phyloP scores from a whole-genome alignment of 2,329 filamentous ascomycete species.

The Colletotrichum higginsianum region DNA sequence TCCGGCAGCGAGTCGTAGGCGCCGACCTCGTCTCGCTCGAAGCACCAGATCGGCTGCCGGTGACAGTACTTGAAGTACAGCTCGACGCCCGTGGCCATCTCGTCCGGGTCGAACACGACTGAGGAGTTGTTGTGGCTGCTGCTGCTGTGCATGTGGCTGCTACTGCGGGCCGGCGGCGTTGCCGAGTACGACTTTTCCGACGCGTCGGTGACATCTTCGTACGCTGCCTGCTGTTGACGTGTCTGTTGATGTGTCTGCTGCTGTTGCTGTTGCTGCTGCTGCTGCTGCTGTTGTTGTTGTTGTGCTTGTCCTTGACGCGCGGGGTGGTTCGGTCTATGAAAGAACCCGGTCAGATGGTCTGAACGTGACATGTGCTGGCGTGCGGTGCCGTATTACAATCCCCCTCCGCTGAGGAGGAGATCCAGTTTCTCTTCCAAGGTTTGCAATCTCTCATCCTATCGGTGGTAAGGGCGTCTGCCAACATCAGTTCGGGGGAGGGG shows the following conservation, averaged over 20 bases:
- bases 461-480: conserved; percentile 7
- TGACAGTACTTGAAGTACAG: conserved; percentile 62
- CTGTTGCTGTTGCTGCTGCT: background rate
- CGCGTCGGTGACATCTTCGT: conserved; percentile 50
- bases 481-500: background rate
- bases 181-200: conserved; percentile 55
- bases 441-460: conserved; percentile 65
- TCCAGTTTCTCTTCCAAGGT: conserved; percentile 67
- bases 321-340: conserved; percentile 49
- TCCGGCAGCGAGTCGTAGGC: conserved; percentile 54
- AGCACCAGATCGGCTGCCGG: conserved; percentile 62
- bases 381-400: conserved; percentile 48
- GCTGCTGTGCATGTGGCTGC: conserved; percentile 42
- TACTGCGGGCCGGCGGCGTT: conserved; percentile 48
- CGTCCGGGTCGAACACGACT: conserved; percentile 50
- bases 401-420: conserved; percentile 61
- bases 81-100: conserved; percentile 53
- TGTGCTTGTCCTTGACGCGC: conserved; percentile 46
- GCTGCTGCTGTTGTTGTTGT: background rate
- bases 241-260: background rate
- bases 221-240: conserved; percentile 30
- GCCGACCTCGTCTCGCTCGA: conserved; percentile 58
- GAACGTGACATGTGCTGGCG: conserved; percentile 27
- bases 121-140: conserved; percentile 41
- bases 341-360: conserved; percentile 49